Percentiles rank a stretch among this genome's conserved stretches.
Conservation (phyloP, 805 yeast genomes). For the Saturnispora serradocipensis region DNA sequence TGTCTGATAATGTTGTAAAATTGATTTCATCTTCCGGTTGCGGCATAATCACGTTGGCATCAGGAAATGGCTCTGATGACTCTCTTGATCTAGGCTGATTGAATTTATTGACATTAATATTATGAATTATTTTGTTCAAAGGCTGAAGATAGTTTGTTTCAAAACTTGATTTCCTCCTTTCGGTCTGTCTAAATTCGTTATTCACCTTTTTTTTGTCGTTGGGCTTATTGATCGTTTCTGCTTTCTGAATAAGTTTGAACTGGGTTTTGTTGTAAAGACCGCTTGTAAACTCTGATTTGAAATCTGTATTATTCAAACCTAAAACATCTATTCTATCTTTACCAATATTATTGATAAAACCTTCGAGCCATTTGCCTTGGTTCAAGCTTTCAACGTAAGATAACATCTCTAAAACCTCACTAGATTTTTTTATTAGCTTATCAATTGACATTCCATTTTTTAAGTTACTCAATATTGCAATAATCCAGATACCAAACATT, state of each 20-base stretch:
- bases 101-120: slow-evolving; percentile 22
- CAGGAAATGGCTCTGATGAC: not conserved
- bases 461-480: slow-evolving; percentile 51
- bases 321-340: slow-evolving; percentile 24
- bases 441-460: slow-evolving; percentile 43
- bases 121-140: slow-evolving; percentile 25
- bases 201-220: not conserved
- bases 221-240: not conserved
- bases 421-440: slow-evolving; percentile 31
- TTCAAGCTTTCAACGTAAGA: slow-evolving; percentile 47
- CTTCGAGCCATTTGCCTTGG: slow-evolving; percentile 54
- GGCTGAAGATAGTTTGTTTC: slow-evolving; percentile 20
- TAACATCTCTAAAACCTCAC: slow-evolving; percentile 49
- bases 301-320: slow-evolving; percentile 16
- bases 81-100: slow-evolving; percentile 1
- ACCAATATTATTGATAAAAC: slow-evolving; percentile 37
- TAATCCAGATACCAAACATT: slow-evolving; percentile 57
- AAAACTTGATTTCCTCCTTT: slow-evolving; percentile 8
- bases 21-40: not conserved
- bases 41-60: not conserved
- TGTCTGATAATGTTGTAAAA: not conserved
- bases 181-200: not conserved
- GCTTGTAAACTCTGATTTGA: slow-evolving; percentile 9
- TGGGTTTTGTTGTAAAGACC: slow-evolving; percentile 4
- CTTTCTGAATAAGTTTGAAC: slow-evolving; percentile 1